phyloP scores from a whole-genome alignment of 2,329 filamentous ascomycete species.

The Verticillium longisporum region DNA sequence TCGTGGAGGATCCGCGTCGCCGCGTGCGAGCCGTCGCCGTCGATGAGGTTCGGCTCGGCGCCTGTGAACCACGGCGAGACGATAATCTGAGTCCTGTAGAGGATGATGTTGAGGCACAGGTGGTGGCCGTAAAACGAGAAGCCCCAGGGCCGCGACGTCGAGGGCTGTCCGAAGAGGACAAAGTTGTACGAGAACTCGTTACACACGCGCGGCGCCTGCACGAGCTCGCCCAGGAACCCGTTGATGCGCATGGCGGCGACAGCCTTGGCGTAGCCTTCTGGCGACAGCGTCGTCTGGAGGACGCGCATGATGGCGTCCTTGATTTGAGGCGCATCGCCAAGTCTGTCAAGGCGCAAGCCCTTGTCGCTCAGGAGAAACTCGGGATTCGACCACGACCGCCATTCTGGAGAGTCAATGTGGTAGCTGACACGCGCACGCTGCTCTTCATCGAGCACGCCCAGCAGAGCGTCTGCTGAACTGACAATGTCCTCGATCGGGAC shows the following conservation, averaged over 20 bases:
- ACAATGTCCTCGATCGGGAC: conserved; percentile 54
- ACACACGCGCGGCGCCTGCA: conserved; percentile 54
- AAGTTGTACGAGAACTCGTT: conserved; percentile 76
- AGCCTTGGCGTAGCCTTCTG: conserved; percentile 67
- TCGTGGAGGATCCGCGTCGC: conserved; percentile 60
- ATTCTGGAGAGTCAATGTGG: conserved; percentile 64
- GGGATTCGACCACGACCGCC: conserved; percentile 66
- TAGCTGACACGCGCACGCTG: conserved; percentile 44
- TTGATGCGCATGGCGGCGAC: conserved; percentile 66
- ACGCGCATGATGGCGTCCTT: conserved; percentile 47
- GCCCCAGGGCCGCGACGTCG: conserved; percentile 55
- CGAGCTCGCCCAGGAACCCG: conserved; percentile 65
- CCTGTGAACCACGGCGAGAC: conserved; percentile 72
- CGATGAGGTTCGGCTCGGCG: conserved; percentile 71
- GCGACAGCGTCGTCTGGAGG: conserved; percentile 52
- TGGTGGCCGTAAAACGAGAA: conserved; percentile 75
- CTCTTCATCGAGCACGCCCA: conserved; percentile 36
- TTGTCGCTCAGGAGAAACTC: conserved; percentile 65
- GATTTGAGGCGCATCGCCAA: conserved; percentile 21
- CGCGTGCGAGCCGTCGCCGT: conserved; percentile 47
- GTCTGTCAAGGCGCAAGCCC: conserved; percentile 63
- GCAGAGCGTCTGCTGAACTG: conserved; percentile 35
- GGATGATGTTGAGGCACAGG: conserved; percentile 64
- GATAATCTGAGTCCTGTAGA: conserved; percentile 57
- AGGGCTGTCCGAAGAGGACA: conserved; percentile 60